A percentile compares a stretch with the other conserved stretches of the same genome.
These are phyloP conservation scores for Shiraia sp. DNA, from an alignment of 2,329 filamentous ascomycete genomes.

Conservation along the genomic window DNA sequence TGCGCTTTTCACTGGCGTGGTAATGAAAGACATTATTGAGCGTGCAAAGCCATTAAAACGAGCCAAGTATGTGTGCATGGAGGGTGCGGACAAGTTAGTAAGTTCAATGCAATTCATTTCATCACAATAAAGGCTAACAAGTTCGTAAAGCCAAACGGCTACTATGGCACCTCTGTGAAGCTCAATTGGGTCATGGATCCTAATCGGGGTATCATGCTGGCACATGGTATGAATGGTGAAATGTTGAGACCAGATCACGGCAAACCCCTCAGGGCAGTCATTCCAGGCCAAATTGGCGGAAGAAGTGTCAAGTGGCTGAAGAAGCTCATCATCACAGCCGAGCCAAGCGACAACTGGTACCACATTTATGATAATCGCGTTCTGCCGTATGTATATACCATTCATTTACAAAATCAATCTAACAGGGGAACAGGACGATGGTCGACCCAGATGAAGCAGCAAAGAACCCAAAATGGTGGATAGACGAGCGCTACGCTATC, in stretches of 20 bases:
- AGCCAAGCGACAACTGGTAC: constrained; percentile 90
- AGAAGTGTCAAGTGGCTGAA: constrained; percentile 93
- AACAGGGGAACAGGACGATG: constrained; percentile 62
- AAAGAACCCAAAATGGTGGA: constrained; percentile 77
- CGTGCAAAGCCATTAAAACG: constrained; percentile 68
- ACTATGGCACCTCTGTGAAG: constrained; percentile 86
- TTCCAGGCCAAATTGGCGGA: constrained; percentile 90
- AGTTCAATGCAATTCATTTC: constrained; percentile 11
- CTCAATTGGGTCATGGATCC: constrained; percentile 86
- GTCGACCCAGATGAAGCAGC: constrained; percentile 80
- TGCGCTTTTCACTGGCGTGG: constrained; percentile 82
- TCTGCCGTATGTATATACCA: constrained; percentile 60
- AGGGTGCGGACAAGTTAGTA: constrained; percentile 80
- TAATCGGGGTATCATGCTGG: constrained; percentile 82
- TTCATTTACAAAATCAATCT: background rate
- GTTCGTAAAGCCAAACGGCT: constrained; percentile 71
- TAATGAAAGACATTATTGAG: constrained; percentile 71
- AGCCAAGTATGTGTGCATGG: constrained; percentile 86
- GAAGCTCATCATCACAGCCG: constrained; percentile 74
- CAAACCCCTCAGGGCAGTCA: constrained; percentile 77
- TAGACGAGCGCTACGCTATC: constrained; percentile 87
- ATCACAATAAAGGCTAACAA: constrained; percentile 11
- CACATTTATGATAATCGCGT: constrained; percentile 94
- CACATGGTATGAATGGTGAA: constrained; percentile 90
- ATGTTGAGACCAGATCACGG: constrained; percentile 81